A percentile compares a stretch with the other conserved stretches of the same genome.
These are phyloP conservation scores for Colletotrichum sp. DNA, from an alignment of 2,329 filamentous ascomycete species.

Conservation along the genomic window DNA sequence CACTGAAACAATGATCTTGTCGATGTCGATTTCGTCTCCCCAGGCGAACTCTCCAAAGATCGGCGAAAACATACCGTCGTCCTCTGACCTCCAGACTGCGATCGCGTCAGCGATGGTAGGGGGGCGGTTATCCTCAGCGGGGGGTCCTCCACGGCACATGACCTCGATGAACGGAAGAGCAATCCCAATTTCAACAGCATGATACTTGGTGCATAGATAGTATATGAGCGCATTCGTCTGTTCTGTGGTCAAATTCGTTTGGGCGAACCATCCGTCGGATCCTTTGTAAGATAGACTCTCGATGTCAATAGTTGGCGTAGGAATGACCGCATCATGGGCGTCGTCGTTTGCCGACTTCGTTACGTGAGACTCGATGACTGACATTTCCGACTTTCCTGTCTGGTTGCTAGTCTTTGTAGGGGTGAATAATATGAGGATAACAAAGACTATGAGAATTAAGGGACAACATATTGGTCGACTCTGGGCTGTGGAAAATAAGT, in stretches of 20 bases:
- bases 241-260: background rate
- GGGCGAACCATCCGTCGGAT: background rate
- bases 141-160: background rate
- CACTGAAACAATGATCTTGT: background rate
- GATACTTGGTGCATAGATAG: background rate
- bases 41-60: background rate
- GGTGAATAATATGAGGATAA: no score
- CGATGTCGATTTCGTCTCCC: background rate
- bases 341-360: background rate
- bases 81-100: background rate
- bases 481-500: no score
- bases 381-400: background rate
- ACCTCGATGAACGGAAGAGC: background rate
- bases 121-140: background rate
- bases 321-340: background rate
- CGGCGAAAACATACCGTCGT: background rate
- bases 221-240: background rate
- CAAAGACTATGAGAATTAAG: no score
- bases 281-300: background rate
- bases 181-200: background rate
- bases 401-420: background rate
- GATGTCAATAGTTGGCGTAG: no score
- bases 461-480: no score
- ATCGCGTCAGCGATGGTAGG: background rate
- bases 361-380: background rate